Conservation (phyloP, 1,139 yeast genomes). For the Arxiozyma heterogenica region DNA sequence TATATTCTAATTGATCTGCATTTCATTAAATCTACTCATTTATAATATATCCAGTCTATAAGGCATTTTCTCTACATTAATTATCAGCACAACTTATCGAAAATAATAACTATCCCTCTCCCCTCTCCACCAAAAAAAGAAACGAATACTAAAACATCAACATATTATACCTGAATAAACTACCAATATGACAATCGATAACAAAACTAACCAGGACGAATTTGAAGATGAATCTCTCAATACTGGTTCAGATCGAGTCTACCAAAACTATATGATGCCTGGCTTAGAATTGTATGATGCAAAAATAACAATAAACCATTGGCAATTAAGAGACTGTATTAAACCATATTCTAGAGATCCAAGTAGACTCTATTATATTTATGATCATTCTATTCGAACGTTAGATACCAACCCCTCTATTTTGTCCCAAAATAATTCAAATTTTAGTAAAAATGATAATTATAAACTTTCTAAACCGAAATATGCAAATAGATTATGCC, state of each 20-base stretch:
- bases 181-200: constrained; percentile 16
- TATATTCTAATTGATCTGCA: not conserved
- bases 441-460: constrained; percentile 7
- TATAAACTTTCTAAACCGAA: constrained; percentile 1
- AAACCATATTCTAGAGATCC: constrained; percentile 37
- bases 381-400: constrained; percentile 38
- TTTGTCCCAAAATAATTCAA: not conserved
- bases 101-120: too few species aligned
- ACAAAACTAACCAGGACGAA: constrained; percentile 11
- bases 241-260: constrained; percentile 27
- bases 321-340: constrained; percentile 80
- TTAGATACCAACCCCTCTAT: constrained; percentile 33
- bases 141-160: too few species aligned
- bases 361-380: constrained; percentile 42
- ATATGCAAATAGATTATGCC: constrained; percentile 1
- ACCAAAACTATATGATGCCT: constrained; percentile 29
- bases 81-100: not conserved
- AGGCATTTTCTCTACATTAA: not conserved
- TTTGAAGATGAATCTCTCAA: constrained; percentile 19
- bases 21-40: not conserved
- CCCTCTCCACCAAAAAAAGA: not conserved
- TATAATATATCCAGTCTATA: too few species aligned
- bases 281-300: constrained; percentile 28
- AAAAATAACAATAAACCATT: constrained; percentile 46
- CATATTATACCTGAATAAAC: too few species aligned